These are phyloP conservation scores for Domatiomyces globalis DNA, from an alignment of 2,329 filamentous ascomycete genomes.

Conservation along the genomic window DNA sequence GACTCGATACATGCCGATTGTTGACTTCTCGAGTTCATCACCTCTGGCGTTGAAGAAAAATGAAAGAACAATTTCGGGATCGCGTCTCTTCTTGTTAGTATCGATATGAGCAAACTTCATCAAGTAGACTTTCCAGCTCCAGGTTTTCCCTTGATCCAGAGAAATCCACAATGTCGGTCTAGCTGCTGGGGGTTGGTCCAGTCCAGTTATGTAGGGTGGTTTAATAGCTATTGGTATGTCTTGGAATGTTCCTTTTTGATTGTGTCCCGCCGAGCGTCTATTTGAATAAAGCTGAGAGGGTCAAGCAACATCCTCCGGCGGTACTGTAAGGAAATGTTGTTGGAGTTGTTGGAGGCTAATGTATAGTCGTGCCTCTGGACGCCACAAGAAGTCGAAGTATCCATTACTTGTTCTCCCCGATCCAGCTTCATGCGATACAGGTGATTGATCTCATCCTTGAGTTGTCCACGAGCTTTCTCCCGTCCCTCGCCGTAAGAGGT, in stretches of 20 bases:
- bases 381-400: background rate
- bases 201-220: conserved; percentile 22
- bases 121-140: conserved; percentile 31
- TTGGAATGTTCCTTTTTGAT: conserved; percentile 26
- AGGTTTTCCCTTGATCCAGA: conserved; percentile 29
- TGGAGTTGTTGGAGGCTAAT: background rate
- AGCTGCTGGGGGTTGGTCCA: conserved; percentile 25
- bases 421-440: background rate
- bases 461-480: conserved; percentile 4
- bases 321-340: too few species aligned
- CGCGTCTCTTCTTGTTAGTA: conserved; percentile 10
- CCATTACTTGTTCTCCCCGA: background rate
- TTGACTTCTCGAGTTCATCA: conserved; percentile 31
- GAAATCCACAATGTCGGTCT: conserved; percentile 19
- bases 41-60: conserved; percentile 41
- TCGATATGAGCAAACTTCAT: conserved; percentile 29
- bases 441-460: conserved; percentile 7
- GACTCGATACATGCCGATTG: conserved; percentile 37
- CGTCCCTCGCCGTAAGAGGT: conserved; percentile 12
- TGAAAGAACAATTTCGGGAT: conserved; percentile 21
- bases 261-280: conserved; percentile 26
- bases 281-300: conserved; percentile 27
- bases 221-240: conserved; percentile 33
- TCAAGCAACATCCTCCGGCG: conserved; percentile 16
- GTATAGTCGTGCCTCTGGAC: background rate